Base-by-base conservation (phyloP, 129 eudicot species). In the Arctium minus region DNA sequence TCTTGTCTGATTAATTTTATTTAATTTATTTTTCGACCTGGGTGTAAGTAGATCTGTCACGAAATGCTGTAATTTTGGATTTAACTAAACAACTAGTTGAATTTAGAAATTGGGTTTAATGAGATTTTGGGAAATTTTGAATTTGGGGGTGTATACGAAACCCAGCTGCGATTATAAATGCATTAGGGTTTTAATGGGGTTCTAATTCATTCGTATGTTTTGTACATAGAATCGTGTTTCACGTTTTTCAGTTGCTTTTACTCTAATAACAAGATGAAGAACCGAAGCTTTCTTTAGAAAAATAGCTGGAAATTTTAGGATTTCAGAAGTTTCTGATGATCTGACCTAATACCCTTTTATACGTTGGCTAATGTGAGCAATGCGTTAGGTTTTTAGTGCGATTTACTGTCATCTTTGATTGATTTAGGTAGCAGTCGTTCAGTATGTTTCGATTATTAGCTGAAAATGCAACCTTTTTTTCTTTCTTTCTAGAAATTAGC, bases 1-100 rank as follows among this genome's bases (percentile, higher is more conserved):
- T 72, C 9, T 72, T 3, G 10, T 27, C 17, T 84, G 64, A 30
- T 60, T 56, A 6, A 73, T 39, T 78, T 17, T 35, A 8, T 17
- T 5, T 10, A 1, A 15, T 64, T 35, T 6, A 17, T 69, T 56
- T 85, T 46, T 46, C 50, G 79, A 42, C 68, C 33, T 18, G 80
- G 65, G 74, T 72, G 65, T 62, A 15, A 13, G 80, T 78, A 74
- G 89, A 82, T 82, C 89, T 77, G 83, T 74, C 31, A 64, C 7
- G 82, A 31, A 86, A 72, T 77, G 86, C 40, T 73, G 71, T 73
- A 35, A 32, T 64, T 33, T 60, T n/a, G 9, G 9, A 44, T 77
- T 72, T 60, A 30, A 31, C 74, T 13, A 31, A 69, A 44, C 17
- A 27, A 5, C 72, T 29, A 27, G 78, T 35, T 75, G 74, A 72